Conservation (phyloP, 345 rosid species). For the Stellera chamaejasme region DNA sequence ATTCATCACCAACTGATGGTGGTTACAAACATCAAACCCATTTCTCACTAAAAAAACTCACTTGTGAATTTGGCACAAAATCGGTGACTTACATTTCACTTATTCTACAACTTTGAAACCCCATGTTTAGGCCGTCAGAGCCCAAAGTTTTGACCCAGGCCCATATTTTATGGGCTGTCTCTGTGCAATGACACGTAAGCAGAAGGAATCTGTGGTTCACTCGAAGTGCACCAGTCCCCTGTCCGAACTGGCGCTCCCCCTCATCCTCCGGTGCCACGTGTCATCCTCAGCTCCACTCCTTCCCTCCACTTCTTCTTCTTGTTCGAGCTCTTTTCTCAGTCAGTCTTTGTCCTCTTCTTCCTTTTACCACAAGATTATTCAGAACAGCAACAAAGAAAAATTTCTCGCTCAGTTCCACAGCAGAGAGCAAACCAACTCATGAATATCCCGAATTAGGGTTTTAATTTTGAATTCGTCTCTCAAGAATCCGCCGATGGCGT, state of each 20-base stretch:
- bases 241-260: not conserved
- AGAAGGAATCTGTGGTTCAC: constrained; percentile 15
- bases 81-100: too few relatives aligned
- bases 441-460: constrained; percentile 20
- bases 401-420: not conserved
- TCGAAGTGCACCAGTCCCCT: constrained; percentile 23
- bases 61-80: too few relatives aligned
- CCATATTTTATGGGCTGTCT: too few relatives aligned
- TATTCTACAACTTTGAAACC: too few relatives aligned
- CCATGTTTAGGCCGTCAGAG: too few relatives aligned
- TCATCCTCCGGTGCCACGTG: constrained; percentile 52
- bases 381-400: not conserved
- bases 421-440: not conserved
- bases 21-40: too few relatives aligned
- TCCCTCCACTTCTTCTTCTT: constrained; percentile 8
- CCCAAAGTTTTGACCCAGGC: too few relatives aligned
- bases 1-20: too few relatives aligned
- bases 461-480: constrained; percentile 2
- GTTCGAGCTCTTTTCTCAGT: too few relatives aligned
- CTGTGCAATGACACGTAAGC: constrained; percentile 19
- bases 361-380: constrained; percentile 10
- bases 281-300: constrained; percentile 49
- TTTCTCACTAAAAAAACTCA: too few relatives aligned
- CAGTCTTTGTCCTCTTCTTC: constrained; percentile 1
- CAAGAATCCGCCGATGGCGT: constrained; percentile 29